Evolutionary conservation across 306 rosid species (phyloP), one percentile per base, ranked within the genome.

Genomic region (Quercus bicolor): DNA sequence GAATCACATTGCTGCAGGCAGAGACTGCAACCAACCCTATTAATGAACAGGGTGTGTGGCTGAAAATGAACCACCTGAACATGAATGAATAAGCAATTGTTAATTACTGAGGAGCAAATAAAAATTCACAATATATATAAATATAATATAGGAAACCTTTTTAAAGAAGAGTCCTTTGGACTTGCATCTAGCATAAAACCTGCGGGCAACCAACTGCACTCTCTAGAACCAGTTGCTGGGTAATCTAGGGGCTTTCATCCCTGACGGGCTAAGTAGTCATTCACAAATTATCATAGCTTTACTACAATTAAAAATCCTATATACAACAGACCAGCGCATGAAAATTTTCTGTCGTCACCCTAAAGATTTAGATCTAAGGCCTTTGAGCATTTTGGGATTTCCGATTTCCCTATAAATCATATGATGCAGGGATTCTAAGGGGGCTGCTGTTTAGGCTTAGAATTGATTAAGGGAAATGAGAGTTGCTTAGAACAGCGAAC

Each of bases 1-100:
- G 97, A 87, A 81, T 79, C 91, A 86, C 92, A 91, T 84, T 93
- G 99, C 86, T 84, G 98, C 75, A 95, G 86, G 87, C 99, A 90
- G 72, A 95, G 83, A 81, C 98, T 88, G 82, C 81, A 86, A 73
- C 99, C 99, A 84, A 89, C 78, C 86, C 99, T 90, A 81, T 95
- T 95, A 68, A 80, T 84, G 60, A 95, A 95, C 81, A 93, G 33
- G 59, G 94, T 88, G 87, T 91, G 94, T 21, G 96, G 98, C 81
- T 91, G 99, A 85, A 93, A 88, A 80, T 84, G 92, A 81, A 95
- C 86, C 76, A 87, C 98, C 98, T 95, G 91, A 40, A 83, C 72
- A 83, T 76, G 79, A 84, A 78, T 81, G 78, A 85, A 70, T 15
- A 62, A 26, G 77, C 14, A 81, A 43, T 78, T 59, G 48, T 68